Evolutionary conservation across 2,329 filamentous ascomycete species (phyloP).

Genomic region (Aspergillus hiratsukae): DNA sequence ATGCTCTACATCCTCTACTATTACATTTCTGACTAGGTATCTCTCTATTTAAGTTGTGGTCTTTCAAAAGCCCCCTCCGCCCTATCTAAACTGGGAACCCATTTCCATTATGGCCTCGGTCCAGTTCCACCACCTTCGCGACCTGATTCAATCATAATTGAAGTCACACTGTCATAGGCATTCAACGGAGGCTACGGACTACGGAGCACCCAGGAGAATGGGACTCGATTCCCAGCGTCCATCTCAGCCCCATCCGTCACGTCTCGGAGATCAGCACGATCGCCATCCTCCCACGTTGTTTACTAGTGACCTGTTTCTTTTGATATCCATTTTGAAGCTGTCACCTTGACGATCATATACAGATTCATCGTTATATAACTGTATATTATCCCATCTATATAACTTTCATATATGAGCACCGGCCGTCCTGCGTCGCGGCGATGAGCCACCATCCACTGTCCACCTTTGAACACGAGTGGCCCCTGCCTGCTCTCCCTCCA

Average conservation of each 20-base stretch:
- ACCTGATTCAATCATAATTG: background rate
- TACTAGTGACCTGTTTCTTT: background rate
- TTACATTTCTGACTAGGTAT: background rate
- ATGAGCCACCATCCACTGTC: constrained; percentile 12
- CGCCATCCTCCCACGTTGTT: constrained; percentile 5
- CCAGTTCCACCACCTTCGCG: background rate
- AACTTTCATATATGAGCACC: background rate
- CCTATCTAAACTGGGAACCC: background rate
- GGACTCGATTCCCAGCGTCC: constrained; percentile 9
- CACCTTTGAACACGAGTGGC: constrained; percentile 25
- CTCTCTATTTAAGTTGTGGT: background rate
- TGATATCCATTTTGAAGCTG: background rate
- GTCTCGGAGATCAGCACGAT: constrained; percentile 20
- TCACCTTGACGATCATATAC: background rate
- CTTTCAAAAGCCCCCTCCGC: background rate
- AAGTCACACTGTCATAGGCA: background rate
- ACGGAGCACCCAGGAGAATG: constrained; percentile 1
- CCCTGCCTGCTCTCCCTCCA: constrained; percentile 20
- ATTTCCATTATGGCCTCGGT: background rate
- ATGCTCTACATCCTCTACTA: background rate
- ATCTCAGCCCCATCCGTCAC: constrained; percentile 9
- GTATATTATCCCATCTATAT: background rate
- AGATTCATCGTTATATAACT: background rate
- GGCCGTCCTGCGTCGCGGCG: background rate
- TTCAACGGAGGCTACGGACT: background rate